These are phyloP conservation scores for Xylaria telfairii DNA, from an alignment of 495 filamentous ascomycete species.

Conservation along the genomic window DNA sequence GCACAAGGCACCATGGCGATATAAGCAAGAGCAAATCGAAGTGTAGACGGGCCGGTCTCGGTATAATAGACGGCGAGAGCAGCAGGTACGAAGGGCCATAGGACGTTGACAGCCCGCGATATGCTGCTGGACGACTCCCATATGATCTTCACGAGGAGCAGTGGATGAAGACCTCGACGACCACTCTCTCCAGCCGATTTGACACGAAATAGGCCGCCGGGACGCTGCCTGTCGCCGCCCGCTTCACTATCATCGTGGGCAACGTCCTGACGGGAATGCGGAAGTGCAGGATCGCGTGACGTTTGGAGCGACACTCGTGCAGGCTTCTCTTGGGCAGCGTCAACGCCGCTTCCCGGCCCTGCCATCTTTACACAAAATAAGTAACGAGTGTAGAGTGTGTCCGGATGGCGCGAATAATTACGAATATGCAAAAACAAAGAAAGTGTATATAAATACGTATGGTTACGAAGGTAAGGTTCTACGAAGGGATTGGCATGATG, in stretches of 20 bases:
- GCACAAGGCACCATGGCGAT: conserved; percentile 84
- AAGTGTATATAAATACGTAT: background rate
- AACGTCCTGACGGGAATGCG: conserved; percentile 32
- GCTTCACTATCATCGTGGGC: background rate
- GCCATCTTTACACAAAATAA: conserved; percentile 19
- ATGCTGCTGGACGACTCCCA: conserved; percentile 49
- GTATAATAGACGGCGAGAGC: conserved; percentile 54
- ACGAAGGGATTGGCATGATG: background rate
- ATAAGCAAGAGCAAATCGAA: conserved; percentile 52
- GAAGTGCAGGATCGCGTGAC: conserved; percentile 30
- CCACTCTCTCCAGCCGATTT: conserved; percentile 51
- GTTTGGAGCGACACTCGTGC: conserved; percentile 23
- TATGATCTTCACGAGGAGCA: conserved; percentile 48
- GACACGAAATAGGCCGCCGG: conserved; percentile 28
- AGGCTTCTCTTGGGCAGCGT: conserved; percentile 29
- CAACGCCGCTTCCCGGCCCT: conserved; percentile 1
- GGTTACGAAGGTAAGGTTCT: background rate
- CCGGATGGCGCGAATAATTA: background rate
- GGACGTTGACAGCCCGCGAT: conserved; percentile 53
- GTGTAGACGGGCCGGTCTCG: conserved; percentile 59
- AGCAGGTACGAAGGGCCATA: conserved; percentile 62
- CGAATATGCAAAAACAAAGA: background rate
- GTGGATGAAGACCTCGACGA: conserved; percentile 51
- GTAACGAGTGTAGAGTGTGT: background rate
- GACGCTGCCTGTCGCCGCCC: background rate